phyloP scores from a whole-genome alignment of 2,329 filamentous ascomycete species.

The Fusarium compactum region DNA sequence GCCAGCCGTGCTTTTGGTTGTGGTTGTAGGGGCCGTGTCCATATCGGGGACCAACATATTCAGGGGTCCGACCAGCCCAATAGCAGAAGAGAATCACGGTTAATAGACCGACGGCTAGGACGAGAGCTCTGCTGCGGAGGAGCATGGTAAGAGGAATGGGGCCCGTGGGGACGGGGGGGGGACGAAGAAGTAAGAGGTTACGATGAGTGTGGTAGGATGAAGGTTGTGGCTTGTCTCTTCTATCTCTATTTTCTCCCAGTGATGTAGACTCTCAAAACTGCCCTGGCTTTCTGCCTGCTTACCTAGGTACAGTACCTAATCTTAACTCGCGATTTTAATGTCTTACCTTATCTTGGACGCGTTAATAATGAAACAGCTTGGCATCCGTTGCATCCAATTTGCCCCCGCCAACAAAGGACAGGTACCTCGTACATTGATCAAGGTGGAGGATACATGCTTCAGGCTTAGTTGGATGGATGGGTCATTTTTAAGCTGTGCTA shows the following conservation, averaged over 20 bases:
- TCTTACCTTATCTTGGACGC: conserved; percentile 23
- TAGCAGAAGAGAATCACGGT: conserved; percentile 41
- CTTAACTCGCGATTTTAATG: conserved; percentile 12
- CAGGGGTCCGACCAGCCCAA: conserved; percentile 34
- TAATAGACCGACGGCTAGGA: conserved; percentile 37
- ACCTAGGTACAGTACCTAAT: conserved; percentile 2
- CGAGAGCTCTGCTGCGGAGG: conserved; percentile 39
- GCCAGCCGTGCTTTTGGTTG: conserved; percentile 40
- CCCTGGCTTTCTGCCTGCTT: background rate
- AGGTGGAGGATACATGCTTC: conserved; percentile 20
- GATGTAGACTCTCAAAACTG: conserved; percentile 7
- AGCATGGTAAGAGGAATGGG: conserved; percentile 33
- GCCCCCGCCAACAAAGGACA: conserved; percentile 8
- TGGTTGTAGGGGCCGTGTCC: conserved; percentile 38
- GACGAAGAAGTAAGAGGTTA: background rate
- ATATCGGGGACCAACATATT: conserved; percentile 31
- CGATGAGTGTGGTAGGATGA: conserved; percentile 7
- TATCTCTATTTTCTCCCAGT: background rate
- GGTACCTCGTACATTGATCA: conserved; percentile 5
- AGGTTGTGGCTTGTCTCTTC: background rate
- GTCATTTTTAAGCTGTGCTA: conserved; percentile 8
- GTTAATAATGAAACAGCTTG: conserved; percentile 33
- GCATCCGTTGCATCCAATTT: conserved; percentile 17
- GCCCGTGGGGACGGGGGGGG: conserved; percentile 14
- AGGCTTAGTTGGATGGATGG: background rate